Base-by-base conservation (phyloP, 2,329 filamentous ascomycete species). In the Fusarium sp. region DNA sequence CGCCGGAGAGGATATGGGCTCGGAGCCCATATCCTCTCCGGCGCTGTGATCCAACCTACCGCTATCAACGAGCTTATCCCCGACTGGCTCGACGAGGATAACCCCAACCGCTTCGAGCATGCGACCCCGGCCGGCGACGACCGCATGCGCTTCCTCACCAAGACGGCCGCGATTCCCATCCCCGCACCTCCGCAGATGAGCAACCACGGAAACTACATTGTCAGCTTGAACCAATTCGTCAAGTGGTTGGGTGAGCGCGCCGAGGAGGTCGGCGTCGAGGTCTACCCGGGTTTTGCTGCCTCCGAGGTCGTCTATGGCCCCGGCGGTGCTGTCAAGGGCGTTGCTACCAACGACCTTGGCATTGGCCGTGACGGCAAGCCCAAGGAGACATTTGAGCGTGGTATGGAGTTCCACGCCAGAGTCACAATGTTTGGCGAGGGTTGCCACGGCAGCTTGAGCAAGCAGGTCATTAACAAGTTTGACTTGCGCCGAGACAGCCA, bases 161-260 rank as follows among this genome's bases (percentile, higher is more conserved):
- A 94, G 82, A 91, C 85, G 58, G 84, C 84, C 67, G 84, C 93
- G 0, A 88, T 97, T 62, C 93, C 93, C 6, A 84, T 98, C 58
- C 96, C 95, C 1, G 89, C 90, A 11, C 96, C 96, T 46, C 96
- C 96, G 31, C 96, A 98, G 83, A 99, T 99, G 96, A 89, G 94
- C 83, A 99, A 99, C 79, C 88, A 97, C 76, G 96, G 96, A 72
- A 99, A 99, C 82, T 98, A 96, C 80, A 99, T 99, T 72, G 89
- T 99, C 76, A 97, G 93, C 77, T 82, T 99, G 75, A 98, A 96
- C 80, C 93, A 98, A 80, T 91, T 99, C 76, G 91, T 92, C 62
- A 96, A 95, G 81, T 99, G 96, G 96, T 85, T 99, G 2, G 94
- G 93, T 53, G 96, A 98, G 79, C 89, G 95, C 51, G 96, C 96